Base-by-base conservation (phyloP, 169 alveolate species). In the Plasmodium vivax region DNA sequence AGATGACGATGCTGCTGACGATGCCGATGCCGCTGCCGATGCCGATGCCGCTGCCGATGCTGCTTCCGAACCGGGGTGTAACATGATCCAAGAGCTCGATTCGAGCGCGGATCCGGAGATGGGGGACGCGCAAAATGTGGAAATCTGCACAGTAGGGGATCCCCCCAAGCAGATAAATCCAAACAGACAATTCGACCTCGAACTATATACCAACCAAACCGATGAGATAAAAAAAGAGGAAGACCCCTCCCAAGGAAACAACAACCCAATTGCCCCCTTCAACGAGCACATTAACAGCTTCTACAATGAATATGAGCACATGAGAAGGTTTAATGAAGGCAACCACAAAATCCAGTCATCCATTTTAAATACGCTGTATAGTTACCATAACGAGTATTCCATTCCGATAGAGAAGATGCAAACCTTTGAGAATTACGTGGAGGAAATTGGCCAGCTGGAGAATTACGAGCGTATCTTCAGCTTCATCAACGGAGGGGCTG, bases 381-480 rank as follows among this genome's bases (percentile, higher is more conserved):
- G 72, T 58, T 79, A 36, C 82, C 27, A 80, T 38, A 88, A 88
- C 51, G 94, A 88, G 47, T 56, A 56, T 88, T 41, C 19, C 68
- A 79, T 88, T 79, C 94, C 47, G 30, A 80, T 88, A 14, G 94
- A 88, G 14, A 58, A 58, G 62, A 79, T 88, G 94, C 71, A 77
- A 14, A 88, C 90, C 3, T 79, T 88, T 80, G 83, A 88, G 72
- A 62, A 88, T 73, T 62, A 79, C 82, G 94, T 87, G 30, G 83
- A 88, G 82, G 85, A 88, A 34, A 8, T 38, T 30, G 34, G 23
- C n/a, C 62, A 23, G 8, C 38, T 88, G 54, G 83, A 79, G 47
- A 79, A 54, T 88, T 79, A 56, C 56, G 94, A 88, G 47, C 36
- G 56, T n/a, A 77, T 51, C 47, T 8, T 79, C 3, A 71, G 72